Evolutionary conservation across 257 asterid species (phyloP).

Genomic region (Forsythia viridissima): DNA sequence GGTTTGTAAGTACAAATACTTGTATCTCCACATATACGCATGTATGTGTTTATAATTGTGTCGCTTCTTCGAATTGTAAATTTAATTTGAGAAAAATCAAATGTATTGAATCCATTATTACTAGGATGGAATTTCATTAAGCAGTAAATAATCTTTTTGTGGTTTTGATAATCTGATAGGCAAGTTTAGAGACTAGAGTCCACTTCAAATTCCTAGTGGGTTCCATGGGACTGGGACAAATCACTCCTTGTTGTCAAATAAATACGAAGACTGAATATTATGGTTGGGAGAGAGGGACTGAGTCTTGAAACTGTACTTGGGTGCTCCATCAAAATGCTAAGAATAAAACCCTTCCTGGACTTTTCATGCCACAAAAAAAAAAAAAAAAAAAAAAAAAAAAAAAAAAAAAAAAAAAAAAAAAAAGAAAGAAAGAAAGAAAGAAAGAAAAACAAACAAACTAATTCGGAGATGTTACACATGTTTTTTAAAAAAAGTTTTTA

Average conservation of each 20-base stretch:
- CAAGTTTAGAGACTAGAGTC: not conserved
- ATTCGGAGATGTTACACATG: not conserved
- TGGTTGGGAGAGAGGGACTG: not conserved
- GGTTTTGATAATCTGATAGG: not conserved
- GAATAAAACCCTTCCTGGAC: not conserved
- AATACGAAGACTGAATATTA: not conserved
- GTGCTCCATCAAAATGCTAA: not conserved
- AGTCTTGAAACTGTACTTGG: not conserved
- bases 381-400: too few relatives aligned
- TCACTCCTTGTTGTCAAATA: not conserved
- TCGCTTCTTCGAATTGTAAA: not conserved
- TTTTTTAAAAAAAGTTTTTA: too few relatives aligned
- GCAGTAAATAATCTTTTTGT: not conserved
- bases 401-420: too few relatives aligned
- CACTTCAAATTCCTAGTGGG: not conserved
- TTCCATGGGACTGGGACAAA: not conserved
- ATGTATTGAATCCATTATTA: not conserved
- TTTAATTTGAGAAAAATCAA: not conserved
- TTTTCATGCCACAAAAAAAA: not conserved
- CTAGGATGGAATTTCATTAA: not conserved
- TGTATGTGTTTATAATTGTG: too few relatives aligned
- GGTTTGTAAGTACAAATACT: slow-evolving; percentile 57
- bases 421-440: too few relatives aligned
- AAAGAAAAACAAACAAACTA: too few relatives aligned
- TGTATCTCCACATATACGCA: not conserved